Percentiles rank a stretch among this genome's conserved stretches.
phyloP scores from a whole-genome alignment of 2,329 filamentous ascomycete species.

The Saccharata proteae region DNA sequence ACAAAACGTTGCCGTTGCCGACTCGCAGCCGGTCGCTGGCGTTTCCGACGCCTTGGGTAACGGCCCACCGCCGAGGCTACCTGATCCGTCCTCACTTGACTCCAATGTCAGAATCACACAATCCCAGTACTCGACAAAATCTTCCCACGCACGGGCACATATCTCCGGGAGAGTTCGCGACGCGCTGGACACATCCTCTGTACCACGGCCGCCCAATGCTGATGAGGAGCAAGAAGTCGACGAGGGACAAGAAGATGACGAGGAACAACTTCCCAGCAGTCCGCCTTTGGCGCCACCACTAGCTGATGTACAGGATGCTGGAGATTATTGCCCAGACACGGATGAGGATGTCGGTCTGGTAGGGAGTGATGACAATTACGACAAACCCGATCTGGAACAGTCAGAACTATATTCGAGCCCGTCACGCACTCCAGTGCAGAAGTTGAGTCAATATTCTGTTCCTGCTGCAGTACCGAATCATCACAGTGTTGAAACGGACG shows the following conservation, averaged over 20 bases:
- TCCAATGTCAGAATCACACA: constrained; percentile 23
- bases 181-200: constrained; percentile 9
- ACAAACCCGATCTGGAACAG: constrained; percentile 7
- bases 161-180: too few species aligned
- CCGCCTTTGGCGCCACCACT: background rate
- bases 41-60: too few species aligned
- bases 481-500: too few species aligned
- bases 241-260: constrained; percentile 4
- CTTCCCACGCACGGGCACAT: too few species aligned
- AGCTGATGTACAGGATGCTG: background rate
- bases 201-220: constrained; percentile 18
- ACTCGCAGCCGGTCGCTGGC: constrained; percentile 35
- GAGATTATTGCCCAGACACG: background rate
- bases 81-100: constrained; percentile 26
- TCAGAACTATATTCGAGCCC: too few species aligned
- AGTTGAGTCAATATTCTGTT: too few species aligned
- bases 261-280: constrained; percentile 3
- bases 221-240: constrained; percentile 15
- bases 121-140: constrained; percentile 13
- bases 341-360: background rate
- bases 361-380: constrained; percentile 6
- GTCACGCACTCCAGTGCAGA: too few species aligned
- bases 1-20: constrained; percentile 30
- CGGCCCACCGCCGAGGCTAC: constrained; percentile 16
- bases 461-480: too few species aligned